These are phyloP conservation scores for Saccharomyces pastorianus DNA, from an alignment of 1,139 yeast species.

Conservation along the genomic window DNA sequence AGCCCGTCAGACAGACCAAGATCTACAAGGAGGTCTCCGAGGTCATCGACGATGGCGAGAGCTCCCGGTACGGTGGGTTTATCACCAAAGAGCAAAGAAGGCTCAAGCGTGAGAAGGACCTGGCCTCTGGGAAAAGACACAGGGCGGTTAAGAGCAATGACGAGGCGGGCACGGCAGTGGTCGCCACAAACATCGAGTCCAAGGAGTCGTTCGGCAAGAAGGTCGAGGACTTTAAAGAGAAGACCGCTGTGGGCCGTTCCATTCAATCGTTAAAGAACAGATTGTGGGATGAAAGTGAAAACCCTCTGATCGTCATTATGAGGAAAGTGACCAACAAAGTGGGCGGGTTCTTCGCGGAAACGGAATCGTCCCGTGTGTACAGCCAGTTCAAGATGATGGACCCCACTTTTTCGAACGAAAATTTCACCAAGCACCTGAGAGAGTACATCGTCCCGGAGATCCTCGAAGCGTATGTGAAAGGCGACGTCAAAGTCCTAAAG, in stretches of 20 bases:
- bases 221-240: constrained; percentile 61
- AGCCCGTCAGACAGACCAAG: constrained; percentile 88
- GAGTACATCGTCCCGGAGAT: constrained; percentile 93
- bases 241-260: constrained; percentile 62
- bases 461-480: constrained; percentile 89
- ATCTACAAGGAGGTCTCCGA: constrained; percentile 83
- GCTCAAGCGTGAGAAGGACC: constrained; percentile 60
- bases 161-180: constrained; percentile 78
- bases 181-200: constrained; percentile 75
- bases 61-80: constrained; percentile 87
- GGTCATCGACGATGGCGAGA: constrained; percentile 85
- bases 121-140: constrained; percentile 52
- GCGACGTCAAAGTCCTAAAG: constrained; percentile 76
- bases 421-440: constrained; percentile 76
- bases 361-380: constrained; percentile 88
- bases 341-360: constrained; percentile 87
- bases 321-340: constrained; percentile 76
- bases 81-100: constrained; percentile 79
- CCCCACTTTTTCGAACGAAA: constrained; percentile 75
- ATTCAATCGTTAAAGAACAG: constrained; percentile 55
- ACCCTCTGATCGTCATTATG: constrained; percentile 74
- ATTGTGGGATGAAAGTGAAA: constrained; percentile 88
- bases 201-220: constrained; percentile 59
- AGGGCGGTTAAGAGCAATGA: constrained; percentile 69
- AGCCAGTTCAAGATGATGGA: constrained; percentile 84